Percentiles rank a stretch among this genome's conserved stretches.
Conservation (phyloP, 441 rosid species). For the Manihot esculenta region DNA sequence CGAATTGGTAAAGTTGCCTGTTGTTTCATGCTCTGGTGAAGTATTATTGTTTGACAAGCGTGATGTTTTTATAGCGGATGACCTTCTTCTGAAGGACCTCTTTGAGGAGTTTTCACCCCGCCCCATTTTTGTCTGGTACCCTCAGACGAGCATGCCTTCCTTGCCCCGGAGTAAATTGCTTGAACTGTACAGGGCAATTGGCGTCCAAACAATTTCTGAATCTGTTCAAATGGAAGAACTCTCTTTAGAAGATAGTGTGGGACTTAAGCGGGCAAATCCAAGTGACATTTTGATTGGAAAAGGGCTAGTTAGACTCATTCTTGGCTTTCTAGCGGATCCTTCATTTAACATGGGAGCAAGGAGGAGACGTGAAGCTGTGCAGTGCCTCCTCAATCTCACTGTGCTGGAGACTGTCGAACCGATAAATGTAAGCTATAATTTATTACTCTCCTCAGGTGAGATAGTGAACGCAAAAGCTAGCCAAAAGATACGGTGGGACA, state of each 20-base stretch:
- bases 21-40: slow-evolving; percentile 33
- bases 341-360: slow-evolving; percentile 41
- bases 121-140: slow-evolving; percentile 69
- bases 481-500: slow-evolving; percentile 62
- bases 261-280: slow-evolving; percentile 26
- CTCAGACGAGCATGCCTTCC: slow-evolving; percentile 43
- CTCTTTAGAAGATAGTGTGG: slow-evolving; percentile 21
- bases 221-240: slow-evolving; percentile 41
- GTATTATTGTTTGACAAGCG: slow-evolving; percentile 36
- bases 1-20: slow-evolving; percentile 48
- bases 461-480: slow-evolving; percentile 25
- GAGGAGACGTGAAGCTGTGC: slow-evolving; percentile 47
- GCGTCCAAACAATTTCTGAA: slow-evolving; percentile 62
- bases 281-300: slow-evolving; percentile 25
- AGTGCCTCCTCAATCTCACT: slow-evolving; percentile 39
- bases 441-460: slow-evolving; percentile 43
- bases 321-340: slow-evolving; percentile 58
- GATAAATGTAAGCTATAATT: slow-evolving; percentile 36
- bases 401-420: slow-evolving; percentile 43
- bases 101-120: slow-evolving; percentile 34
- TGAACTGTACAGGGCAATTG: slow-evolving; percentile 48
- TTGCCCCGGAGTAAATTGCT: slow-evolving; percentile 44
- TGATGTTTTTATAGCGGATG: slow-evolving; percentile 70
- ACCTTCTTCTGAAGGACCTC: slow-evolving; percentile 55
- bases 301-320: slow-evolving; percentile 48